Evolutionary conservation across 2,329 filamentous ascomycete species (phyloP).

Genomic region (Onygena corvina): DNA sequence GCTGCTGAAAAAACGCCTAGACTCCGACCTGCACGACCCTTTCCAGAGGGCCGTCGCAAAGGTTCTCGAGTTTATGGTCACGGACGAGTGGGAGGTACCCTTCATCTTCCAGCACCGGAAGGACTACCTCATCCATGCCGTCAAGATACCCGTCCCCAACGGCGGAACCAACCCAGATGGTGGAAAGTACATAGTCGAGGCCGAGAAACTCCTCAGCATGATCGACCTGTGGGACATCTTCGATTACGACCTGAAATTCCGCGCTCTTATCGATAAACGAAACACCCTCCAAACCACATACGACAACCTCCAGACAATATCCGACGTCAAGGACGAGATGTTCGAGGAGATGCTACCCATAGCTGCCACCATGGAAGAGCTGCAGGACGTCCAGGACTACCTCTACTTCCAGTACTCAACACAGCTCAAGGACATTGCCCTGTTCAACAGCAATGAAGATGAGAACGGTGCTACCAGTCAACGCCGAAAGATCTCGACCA

Average conservation of each 20-base stretch:
- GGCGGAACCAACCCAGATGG: constrained; percentile 56
- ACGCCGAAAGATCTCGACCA: constrained; percentile 69
- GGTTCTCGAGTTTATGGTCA: constrained; percentile 87
- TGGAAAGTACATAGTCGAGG: constrained; percentile 59
- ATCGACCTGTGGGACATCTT: constrained; percentile 92
- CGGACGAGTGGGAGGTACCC: constrained; percentile 87
- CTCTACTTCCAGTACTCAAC: constrained; percentile 84
- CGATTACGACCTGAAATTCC: constrained; percentile 89
- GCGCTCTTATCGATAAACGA: constrained; percentile 82
- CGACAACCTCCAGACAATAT: constrained; percentile 57
- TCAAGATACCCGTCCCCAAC: constrained; percentile 52
- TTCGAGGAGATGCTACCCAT: constrained; percentile 71
- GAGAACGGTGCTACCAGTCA: constrained; percentile 55
- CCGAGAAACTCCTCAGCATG: constrained; percentile 82
- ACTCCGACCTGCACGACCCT: constrained; percentile 59
- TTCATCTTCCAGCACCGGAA: constrained; percentile 98
- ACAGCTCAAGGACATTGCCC: constrained; percentile 67
- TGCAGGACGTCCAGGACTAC: constrained; percentile 94
- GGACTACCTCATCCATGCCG: constrained; percentile 88
- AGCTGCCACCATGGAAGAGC: constrained; percentile 79
- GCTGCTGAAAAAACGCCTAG: constrained; percentile 72
- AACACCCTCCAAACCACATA: constrained; percentile 71
- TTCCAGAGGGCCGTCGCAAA: constrained; percentile 84
- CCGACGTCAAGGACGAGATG: constrained; percentile 56
- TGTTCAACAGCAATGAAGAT: constrained; percentile 39